Evolutionary conservation across 108 stramenopile species (phyloP).

Genomic region (Schizochytrium sp.): DNA sequence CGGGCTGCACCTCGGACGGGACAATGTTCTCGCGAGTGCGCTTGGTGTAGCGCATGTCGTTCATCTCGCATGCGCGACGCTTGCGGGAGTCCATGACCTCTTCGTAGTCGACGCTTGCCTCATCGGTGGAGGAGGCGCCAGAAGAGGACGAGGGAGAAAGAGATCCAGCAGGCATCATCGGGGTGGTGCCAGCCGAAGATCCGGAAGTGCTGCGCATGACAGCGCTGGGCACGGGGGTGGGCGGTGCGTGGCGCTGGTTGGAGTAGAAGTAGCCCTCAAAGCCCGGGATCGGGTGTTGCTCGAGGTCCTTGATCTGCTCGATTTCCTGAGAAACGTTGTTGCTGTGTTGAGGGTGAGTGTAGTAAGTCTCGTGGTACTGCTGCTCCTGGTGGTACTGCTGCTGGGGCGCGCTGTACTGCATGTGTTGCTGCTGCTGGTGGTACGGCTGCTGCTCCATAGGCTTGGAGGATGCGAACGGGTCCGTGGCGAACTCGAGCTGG

Average conservation of each 20-base stretch:
- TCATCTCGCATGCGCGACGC: too few species aligned
- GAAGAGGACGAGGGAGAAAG: not conserved
- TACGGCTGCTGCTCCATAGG: not conserved
- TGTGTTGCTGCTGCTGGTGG: not conserved
- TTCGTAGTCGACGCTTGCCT: not conserved
- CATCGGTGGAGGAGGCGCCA: not conserved
- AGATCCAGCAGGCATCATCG: not conserved
- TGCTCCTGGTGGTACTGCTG: not conserved
- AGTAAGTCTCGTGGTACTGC: not conserved
- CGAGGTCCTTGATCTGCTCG: not conserved
- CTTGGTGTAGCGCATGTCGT: not conserved
- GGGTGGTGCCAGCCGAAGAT: not conserved
- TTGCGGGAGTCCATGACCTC: not conserved
- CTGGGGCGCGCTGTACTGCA: not conserved
- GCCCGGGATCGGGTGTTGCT: not conserved
- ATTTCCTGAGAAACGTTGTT: not conserved
- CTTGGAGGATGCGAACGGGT: not conserved
- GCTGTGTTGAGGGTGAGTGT: not conserved
- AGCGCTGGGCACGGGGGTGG: not conserved
- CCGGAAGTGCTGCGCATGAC: not conserved
- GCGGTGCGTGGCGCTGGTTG: not conserved
- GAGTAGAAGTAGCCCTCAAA: conserved; percentile 26
- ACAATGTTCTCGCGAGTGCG: not conserved
- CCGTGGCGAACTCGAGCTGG: not conserved
- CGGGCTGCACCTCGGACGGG: not conserved